phyloP scores from a whole-genome alignment of 345 rosid genomes.

The Noccaea bulbosa region DNA sequence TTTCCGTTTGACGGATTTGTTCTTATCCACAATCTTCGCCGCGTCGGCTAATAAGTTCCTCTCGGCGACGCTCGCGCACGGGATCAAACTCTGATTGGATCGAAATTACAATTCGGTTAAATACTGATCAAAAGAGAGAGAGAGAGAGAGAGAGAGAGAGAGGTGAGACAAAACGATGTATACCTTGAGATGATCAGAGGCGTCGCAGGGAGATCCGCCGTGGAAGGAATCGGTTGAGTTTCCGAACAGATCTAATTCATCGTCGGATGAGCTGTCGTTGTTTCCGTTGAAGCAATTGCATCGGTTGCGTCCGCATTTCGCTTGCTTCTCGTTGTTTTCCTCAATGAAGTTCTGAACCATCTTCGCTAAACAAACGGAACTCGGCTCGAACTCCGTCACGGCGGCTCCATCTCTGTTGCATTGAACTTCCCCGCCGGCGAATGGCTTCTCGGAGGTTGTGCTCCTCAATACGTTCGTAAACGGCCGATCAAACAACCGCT shows the following conservation, averaged over 20 bases:
- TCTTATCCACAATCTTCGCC: slow-evolving; percentile 79
- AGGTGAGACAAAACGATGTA: background rate
- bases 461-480: slow-evolving; percentile 58
- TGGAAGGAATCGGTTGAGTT: slow-evolving; percentile 49
- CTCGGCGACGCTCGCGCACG: slow-evolving; percentile 70
- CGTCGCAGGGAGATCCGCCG: slow-evolving; percentile 57
- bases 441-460: slow-evolving; percentile 54
- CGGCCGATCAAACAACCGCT: slow-evolving; percentile 70
- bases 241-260: slow-evolving; percentile 67
- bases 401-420: slow-evolving; percentile 39
- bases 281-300: slow-evolving; percentile 95
- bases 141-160: background rate
- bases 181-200: slow-evolving; percentile 78
- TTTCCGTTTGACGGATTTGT: slow-evolving; percentile 66
- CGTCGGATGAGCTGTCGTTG: slow-evolving; percentile 76
- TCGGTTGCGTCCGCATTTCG: slow-evolving; percentile 78
- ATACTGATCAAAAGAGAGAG: background rate
- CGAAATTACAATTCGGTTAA: background rate
- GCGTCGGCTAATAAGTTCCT: slow-evolving; percentile 82
- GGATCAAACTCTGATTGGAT: slow-evolving; percentile 64
- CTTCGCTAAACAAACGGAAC: slow-evolving; percentile 81
- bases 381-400: slow-evolving; percentile 80
- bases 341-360: slow-evolving; percentile 94
- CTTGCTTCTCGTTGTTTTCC: slow-evolving; percentile 79
- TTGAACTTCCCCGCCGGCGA: slow-evolving; percentile 45